A percentile compares a stretch with the other conserved stretches of the same genome.
phyloP scores from a whole-genome alignment of 371 early-diverging fungal genomes.

The Sporodiniella umbellata region DNA sequence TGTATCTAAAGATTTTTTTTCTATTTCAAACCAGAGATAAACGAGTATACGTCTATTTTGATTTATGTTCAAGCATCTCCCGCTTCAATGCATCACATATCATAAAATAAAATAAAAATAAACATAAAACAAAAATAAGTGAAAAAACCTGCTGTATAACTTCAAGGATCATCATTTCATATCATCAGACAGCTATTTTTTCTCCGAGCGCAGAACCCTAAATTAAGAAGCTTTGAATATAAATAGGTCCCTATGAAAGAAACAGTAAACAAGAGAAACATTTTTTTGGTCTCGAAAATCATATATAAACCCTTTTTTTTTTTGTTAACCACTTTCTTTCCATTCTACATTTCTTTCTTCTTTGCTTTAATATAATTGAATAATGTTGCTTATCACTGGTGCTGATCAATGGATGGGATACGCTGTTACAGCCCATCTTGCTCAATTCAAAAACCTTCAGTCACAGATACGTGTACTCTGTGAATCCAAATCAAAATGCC shows the following conservation, averaged over 20 bases:
- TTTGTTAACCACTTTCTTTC: background rate
- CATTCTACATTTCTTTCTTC: background rate
- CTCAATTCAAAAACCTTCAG: slow-evolving; percentile 18
- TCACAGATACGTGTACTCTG: slow-evolving; percentile 22
- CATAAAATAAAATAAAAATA: too few relatives aligned
- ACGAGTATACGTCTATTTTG: too few relatives aligned
- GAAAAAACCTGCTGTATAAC: background rate
- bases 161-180: background rate
- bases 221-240: background rate
- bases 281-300: background rate
- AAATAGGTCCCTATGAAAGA: background rate
- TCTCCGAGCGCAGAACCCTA: background rate
- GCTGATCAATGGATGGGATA: slow-evolving; percentile 36
- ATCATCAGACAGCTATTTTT: background rate
- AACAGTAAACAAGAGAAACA: background rate
- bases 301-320: background rate
- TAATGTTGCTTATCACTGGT: slow-evolving; percentile 32
- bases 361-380: background rate
- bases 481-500: slow-evolving; percentile 25
- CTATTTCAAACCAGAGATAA: background rate
- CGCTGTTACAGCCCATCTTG: slow-evolving; percentile 28
- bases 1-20: background rate
- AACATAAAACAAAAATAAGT: too few relatives aligned
- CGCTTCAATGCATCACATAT: background rate
- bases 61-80: background rate